Conservation (phyloP, 306 rosid genomes). For the Rosa multiflora region DNA sequence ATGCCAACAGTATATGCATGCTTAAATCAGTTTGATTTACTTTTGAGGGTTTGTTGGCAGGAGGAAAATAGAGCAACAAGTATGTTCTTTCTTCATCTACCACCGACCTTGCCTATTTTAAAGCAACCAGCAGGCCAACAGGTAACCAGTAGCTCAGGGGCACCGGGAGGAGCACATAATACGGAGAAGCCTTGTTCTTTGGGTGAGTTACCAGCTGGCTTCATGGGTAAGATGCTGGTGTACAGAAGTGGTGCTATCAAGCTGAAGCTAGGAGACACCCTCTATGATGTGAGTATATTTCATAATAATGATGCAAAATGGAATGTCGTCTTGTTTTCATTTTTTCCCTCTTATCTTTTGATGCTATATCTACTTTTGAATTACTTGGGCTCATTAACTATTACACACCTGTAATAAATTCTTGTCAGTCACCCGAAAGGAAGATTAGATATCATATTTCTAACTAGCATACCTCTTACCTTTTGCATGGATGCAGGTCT, state of each 20-base stretch:
- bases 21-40: conserved; percentile 19
- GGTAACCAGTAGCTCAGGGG: conserved; percentile 31
- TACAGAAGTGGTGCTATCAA: conserved; percentile 78
- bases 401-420: not conserved
- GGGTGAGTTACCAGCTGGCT: conserved; percentile 62
- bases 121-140: conserved; percentile 34
- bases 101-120: conserved; percentile 46
- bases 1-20: not conserved
- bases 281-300: conserved; percentile 68
- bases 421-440: not conserved
- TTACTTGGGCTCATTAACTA: not conserved
- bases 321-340: not conserved
- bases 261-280: conserved; percentile 70
- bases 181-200: conserved; percentile 35
- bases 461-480: not conserved
- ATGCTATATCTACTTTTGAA: not conserved
- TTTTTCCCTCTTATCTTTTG: not conserved
- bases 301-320: not conserved
- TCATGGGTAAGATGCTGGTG: conserved; percentile 80
- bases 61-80: conserved; percentile 68
- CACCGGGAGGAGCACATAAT: conserved; percentile 20
- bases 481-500: conserved; percentile 54
- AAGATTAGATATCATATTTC: not conserved
- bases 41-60: conserved; percentile 44
- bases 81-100: conserved; percentile 61